Evolutionary conservation across 495 filamentous ascomycete species (phyloP).

Genomic region (Neurospora sp.): DNA sequence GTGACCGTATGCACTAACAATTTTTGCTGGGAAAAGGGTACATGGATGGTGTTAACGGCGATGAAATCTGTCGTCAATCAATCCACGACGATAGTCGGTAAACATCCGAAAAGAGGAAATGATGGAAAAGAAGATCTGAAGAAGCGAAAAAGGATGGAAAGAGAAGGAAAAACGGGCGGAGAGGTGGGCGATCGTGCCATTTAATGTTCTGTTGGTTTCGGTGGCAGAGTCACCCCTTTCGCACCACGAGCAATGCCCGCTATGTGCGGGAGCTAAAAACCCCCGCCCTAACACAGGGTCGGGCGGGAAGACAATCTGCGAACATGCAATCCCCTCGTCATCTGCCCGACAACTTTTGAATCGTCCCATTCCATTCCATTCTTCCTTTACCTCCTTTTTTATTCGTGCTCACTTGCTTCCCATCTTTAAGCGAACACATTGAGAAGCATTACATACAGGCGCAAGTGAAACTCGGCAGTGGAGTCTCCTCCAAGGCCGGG

Average conservation of each 20-base stretch:
- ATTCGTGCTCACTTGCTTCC: too few species aligned
- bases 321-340: background rate
- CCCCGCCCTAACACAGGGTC: background rate
- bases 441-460: background rate
- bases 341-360: background rate
- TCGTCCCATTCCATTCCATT: background rate
- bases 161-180: constrained; percentile 22
- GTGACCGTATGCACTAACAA: constrained; percentile 17
- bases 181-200: constrained; percentile 35
- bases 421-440: too few species aligned
- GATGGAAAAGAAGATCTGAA: constrained; percentile 7
- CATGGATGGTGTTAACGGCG: constrained; percentile 11
- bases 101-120: constrained; percentile 5
- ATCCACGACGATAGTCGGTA: constrained; percentile 11
- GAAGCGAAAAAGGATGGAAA: constrained; percentile 16
- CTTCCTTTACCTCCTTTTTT: too few species aligned
- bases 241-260: background rate
- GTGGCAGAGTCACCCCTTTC: constrained; percentile 18
- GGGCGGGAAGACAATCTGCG: background rate
- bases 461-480: background rate
- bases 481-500: background rate
- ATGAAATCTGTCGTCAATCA: background rate
- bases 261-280: background rate
- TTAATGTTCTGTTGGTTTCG: constrained; percentile 27
- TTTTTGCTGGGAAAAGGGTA: background rate